These are phyloP conservation scores for Nadsonia fulvescens DNA, from an alignment of 805 yeast genomes.

Conservation along the genomic window DNA sequence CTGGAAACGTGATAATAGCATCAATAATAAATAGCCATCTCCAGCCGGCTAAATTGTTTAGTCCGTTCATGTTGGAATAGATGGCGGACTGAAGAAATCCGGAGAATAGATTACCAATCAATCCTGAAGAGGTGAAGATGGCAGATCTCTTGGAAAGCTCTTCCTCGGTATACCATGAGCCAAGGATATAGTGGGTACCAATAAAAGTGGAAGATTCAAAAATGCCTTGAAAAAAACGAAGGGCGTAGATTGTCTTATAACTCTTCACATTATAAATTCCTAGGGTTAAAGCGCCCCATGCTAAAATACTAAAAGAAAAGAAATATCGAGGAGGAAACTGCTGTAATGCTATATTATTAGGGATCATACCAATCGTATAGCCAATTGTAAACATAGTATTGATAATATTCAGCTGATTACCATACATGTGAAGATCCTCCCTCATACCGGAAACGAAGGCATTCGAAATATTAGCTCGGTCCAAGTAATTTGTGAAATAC, in stretches of 20 bases:
- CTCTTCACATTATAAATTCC: slow-evolving; percentile 18
- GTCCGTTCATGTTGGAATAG: slow-evolving; percentile 22
- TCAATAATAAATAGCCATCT: slow-evolving; percentile 10
- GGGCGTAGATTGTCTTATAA: slow-evolving; percentile 21
- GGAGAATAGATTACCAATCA: slow-evolving; percentile 26
- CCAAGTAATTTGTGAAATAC: slow-evolving; percentile 32
- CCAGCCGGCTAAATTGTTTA: slow-evolving; percentile 24
- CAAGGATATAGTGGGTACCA: slow-evolving; percentile 24
- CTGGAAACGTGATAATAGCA: slow-evolving; percentile 8
- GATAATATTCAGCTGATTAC: slow-evolving; percentile 29
- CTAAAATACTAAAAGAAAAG: slow-evolving; percentile 20
- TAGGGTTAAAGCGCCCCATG: slow-evolving; percentile 23
- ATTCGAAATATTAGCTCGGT: slow-evolving; percentile 28
- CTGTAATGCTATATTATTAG: slow-evolving; percentile 20
- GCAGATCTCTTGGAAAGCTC: slow-evolving; percentile 26
- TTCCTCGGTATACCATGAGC: slow-evolving; percentile 27
- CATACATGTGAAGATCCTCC: slow-evolving; percentile 24
- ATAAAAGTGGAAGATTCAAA: slow-evolving; percentile 28
- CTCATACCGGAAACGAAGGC: slow-evolving; percentile 45
- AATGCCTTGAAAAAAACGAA: slow-evolving; percentile 27
- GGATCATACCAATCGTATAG: slow-evolving; percentile 29
- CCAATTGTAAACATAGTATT: slow-evolving; percentile 27
- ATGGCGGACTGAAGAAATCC: slow-evolving; percentile 30
- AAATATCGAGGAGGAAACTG: slow-evolving; percentile 18
- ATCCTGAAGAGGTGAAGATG: slow-evolving; percentile 23